Evolutionary conservation across 1,139 yeast genomes (phyloP), one percentile per base, ranked within the genome.

Genomic region (Yamadazyma dendronema): DNA sequence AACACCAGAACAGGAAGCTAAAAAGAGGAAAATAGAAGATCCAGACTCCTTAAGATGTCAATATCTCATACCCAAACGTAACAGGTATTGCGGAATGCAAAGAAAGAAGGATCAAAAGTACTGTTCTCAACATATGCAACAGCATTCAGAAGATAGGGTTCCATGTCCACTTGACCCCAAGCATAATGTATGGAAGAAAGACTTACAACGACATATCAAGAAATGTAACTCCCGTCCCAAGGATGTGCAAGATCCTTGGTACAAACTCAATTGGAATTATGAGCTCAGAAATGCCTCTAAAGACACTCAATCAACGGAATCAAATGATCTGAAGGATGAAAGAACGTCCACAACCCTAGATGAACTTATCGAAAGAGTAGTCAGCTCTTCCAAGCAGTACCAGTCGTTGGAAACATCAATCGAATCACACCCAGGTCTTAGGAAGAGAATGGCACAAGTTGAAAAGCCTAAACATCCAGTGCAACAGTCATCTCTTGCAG

Each of bases 401-500:
- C 39, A 37, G 10, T 41, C 46, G 8, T 36, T 56, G 12, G 16
- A 25, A 3, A 36, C 37, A 30, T 32, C 36, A 4, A 40, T 49
- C 2, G 35, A 46, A 8, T 41, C 42, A 9, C 76, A 71, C 38
- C 28, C 47, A 0, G 74, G 73, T 2, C 54, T 70, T 15, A 43
- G 54, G 10, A 28, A 38, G 7, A 47, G 85, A 48, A 55, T 77
- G 43, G 56, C 59, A 1, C 74, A 76, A 45, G 59, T 81, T 28
- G 44, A 34, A 19, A 36, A 42, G n/a, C 77, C 73, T 44, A 88
- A 87, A 52, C 97, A 89, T 60, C 84, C 92, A 0, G 57, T 73
- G 2, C 97, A 89, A 55, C 97, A 89, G 54, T 74, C 90, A 0
- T 84, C 95, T 3, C 59, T 89, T 40, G 83, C 86, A 15, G 90